Evolutionary conservation across 208 protist species (phyloP), one percentile per base, ranked within the genome.

Genomic region (Trypanosoma theileri): DNA sequence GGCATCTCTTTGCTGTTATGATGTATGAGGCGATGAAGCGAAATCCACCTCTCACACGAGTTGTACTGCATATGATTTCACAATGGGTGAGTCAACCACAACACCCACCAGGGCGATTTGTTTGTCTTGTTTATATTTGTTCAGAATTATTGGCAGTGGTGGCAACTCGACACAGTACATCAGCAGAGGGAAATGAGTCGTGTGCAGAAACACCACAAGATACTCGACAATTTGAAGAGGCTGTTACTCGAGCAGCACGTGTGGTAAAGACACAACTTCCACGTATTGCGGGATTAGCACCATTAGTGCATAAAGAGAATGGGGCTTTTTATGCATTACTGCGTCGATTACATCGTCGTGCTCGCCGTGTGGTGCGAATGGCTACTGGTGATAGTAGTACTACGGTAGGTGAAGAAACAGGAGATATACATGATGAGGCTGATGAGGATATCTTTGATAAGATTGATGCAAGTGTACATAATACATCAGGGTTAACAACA

Each of bases 21-120:
- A 77, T 90, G 66, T 96, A 91, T 71, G 91, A 96, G 57, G 77
- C 88, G 46, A 88, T 96, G 81, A 94, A 93, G 73, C 91, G 91
- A 51, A 93, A 86, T 71, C 80, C 88, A 19, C 73, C 86, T 24
- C 80, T 96, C 11, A 73, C 88, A 14, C 84, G 88, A 16, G 87
- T 92, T 10, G 80, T 96, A 61, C 78, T 96, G 53, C 91, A 85
- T 68, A 92, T 93, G 82, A 70, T 94, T 19, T 87, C 88, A 14
- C 78, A 91, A 50, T 96, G 91, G 89, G 82, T 90, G 77, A 85
- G 77, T 74, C 84, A 94, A 74, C 55, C 77, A 11, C 73, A 70
- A 53, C 80, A 89, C 70, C 58, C 79, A 26, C 88, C 91, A 12
- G 91, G 91, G 60, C 89, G 93, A 71, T 91, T 89, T 65, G 84